Evolutionary conservation across 2,329 filamentous ascomycete species (phyloP).

Genomic region (Plectosphaerella sp.): DNA sequence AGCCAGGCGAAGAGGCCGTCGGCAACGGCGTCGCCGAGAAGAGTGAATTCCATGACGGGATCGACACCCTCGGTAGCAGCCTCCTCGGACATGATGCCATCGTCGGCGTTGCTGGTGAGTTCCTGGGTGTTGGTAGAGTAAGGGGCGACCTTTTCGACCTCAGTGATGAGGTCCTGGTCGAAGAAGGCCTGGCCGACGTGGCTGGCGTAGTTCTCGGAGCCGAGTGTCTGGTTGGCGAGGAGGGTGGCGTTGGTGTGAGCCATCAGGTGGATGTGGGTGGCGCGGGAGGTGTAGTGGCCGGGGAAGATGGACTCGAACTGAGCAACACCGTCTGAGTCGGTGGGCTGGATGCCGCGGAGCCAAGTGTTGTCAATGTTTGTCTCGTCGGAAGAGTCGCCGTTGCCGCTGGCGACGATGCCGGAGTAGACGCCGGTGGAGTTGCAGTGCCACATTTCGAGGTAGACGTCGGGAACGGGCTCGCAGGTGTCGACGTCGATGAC

Average conservation of each 20-base stretch:
- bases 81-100: slow-evolving; percentile 42
- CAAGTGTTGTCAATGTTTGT: slow-evolving; percentile 28
- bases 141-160: slow-evolving; percentile 41
- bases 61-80: slow-evolving; percentile 44
- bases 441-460: slow-evolving; percentile 39
- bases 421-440: slow-evolving; percentile 41
- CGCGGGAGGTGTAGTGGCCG: slow-evolving; percentile 35
- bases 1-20: slow-evolving; percentile 53
- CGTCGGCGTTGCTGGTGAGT: slow-evolving; percentile 44
- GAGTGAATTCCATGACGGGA: slow-evolving; percentile 53
- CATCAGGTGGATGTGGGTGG: slow-evolving; percentile 35
- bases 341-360: slow-evolving; percentile 34
- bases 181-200: slow-evolving; percentile 61
- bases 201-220: slow-evolving; percentile 38
- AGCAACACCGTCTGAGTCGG: slow-evolving; percentile 32
- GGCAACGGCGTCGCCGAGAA: slow-evolving; percentile 45
- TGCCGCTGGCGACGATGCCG: slow-evolving; percentile 28
- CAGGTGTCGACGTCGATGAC: slow-evolving; percentile 37
- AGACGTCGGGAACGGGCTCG: slow-evolving; percentile 30
- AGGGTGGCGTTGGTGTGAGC: slow-evolving; percentile 25
- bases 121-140: slow-evolving; percentile 38
- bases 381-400: slow-evolving; percentile 23
- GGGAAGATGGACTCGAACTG: slow-evolving; percentile 38
- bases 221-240: slow-evolving; percentile 45
- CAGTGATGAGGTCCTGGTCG: slow-evolving; percentile 46